Base-by-base conservation (phyloP, 345 rosid species). In the Salix arbutifolia region DNA sequence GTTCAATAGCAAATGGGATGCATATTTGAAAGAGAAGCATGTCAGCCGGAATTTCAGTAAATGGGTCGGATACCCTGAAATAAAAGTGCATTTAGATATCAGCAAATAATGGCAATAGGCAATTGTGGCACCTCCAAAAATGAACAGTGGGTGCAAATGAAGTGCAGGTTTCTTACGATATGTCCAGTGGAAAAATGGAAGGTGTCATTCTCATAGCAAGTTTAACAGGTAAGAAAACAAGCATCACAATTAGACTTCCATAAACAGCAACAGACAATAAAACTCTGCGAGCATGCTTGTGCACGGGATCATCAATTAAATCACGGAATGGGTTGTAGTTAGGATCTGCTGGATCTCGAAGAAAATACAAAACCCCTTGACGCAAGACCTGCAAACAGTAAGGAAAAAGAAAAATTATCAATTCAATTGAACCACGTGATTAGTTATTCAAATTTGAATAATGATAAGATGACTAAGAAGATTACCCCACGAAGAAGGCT, bases 261-360 rank as follows among this genome's bases (percentile, higher is more conserved):
- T 94, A 96, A 70, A 92, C 98, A 16, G 97, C 97, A 83, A 92
- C 92, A 48, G 97, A 92, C 86, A 96, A 83, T 86, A 96, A 77
- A 80, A 94, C 96, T 76, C 97, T 91, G 72, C 97, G 94, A 72
- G 96, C 98, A 89, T 94, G 95, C 84, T 96, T 96, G 89, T 91
- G 97, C 67, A 91, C 97, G 66, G 97, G 94, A 88, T 96, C 99
- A 84, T 96, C 99, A 74, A 96, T 96, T 79, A 96, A 84, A 91
- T 96, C 97, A 35, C 99, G 97, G 81, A 93, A 96, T 21, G 99
- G 98, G 73, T 96, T 96, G 84, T 96, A 96, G 84, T 96, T 94
- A 48, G 99, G 98, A 89, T 96, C 99, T 66, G 98, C 97, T n/a
- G 98, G 98, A 84, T 94, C 97, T 75, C 98, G 89, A 69, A 96